phyloP scores from a whole-genome alignment of 208 protist species.

The Trypanosoma cruzi region DNA sequence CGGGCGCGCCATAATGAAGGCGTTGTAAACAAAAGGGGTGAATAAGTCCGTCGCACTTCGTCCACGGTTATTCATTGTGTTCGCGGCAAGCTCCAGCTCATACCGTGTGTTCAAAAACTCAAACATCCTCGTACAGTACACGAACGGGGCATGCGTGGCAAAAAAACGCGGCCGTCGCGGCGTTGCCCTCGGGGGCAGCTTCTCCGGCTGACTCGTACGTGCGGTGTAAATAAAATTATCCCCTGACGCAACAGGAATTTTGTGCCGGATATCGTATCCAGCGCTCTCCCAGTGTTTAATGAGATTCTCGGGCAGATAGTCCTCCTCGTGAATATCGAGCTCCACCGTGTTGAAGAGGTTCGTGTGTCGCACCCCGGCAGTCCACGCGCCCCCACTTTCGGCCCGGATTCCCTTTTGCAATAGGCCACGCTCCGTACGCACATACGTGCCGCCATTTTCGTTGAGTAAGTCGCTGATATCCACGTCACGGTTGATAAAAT shows the following conservation, averaged over 20 bases:
- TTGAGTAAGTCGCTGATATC: conserved; percentile 62
- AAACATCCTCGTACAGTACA: conserved; percentile 66
- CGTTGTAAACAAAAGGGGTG: conserved; percentile 68
- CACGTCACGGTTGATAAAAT: conserved; percentile 66
- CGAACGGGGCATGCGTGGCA: conserved; percentile 63
- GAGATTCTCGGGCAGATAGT: conserved; percentile 27
- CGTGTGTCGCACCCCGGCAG: conserved; percentile 36
- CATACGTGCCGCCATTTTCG: conserved; percentile 55
- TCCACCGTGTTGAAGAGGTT: conserved; percentile 44
- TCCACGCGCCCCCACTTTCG: conserved; percentile 25
- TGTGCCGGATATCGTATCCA: conserved; percentile 12
- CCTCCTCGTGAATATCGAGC: conserved; percentile 40
- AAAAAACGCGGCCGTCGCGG: conserved; percentile 35
- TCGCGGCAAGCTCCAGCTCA: conserved; percentile 39
- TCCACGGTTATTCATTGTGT: conserved; percentile 27
- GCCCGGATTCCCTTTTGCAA: conserved; percentile 10
- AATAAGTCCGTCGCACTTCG: conserved; percentile 41
- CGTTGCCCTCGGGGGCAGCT: conserved; percentile 11
- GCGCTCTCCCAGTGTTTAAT: conserved; percentile 25
- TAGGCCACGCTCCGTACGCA: conserved; percentile 44
- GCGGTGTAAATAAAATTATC: conserved; percentile 16
- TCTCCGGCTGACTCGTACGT: not conserved
- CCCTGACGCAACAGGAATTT: conserved; percentile 28
- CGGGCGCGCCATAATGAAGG: conserved; percentile 59
- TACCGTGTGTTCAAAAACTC: conserved; percentile 42